These are phyloP conservation scores for Fulvia fulva DNA, from an alignment of 2,329 filamentous ascomycete genomes.

Conservation along the genomic window DNA sequence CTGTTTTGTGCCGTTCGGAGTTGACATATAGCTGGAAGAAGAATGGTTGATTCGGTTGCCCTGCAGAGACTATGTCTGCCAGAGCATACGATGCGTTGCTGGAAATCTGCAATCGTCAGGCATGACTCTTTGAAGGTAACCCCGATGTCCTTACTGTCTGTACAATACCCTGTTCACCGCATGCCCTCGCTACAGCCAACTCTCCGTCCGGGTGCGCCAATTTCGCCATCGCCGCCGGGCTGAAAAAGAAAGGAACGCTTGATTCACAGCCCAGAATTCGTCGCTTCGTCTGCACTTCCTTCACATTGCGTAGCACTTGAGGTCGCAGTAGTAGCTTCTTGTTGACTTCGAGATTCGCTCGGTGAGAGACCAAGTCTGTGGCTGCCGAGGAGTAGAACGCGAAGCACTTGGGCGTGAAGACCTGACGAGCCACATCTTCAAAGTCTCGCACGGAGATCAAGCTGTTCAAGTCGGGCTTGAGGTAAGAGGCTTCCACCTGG, in stretches of 20 bases:
- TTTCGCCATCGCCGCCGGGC: conserved; percentile 33
- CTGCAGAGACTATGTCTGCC: conserved; percentile 24
- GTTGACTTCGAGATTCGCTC: conserved; percentile 38
- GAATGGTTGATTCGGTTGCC: conserved; percentile 27
- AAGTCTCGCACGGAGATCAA: conserved; percentile 48
- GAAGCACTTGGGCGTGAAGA: conserved; percentile 34
- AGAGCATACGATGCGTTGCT: conserved; percentile 31
- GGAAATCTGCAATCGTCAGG: conserved; percentile 15
- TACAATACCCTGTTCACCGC: conserved; percentile 16
- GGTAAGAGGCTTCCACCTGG: conserved; percentile 20
- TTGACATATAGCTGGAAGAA: conserved; percentile 63
- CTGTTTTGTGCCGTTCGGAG: conserved; percentile 51
- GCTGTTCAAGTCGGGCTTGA: conserved; percentile 44
- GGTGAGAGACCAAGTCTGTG: conserved; percentile 44
- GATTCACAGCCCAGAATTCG: conserved; percentile 32
- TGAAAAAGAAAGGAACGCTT: conserved; percentile 36
- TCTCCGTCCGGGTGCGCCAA: conserved; percentile 32
- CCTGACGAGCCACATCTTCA: conserved; percentile 37
- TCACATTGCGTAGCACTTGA: conserved; percentile 42
- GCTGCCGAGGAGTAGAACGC: conserved; percentile 47
- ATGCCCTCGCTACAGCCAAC: conserved; percentile 29
- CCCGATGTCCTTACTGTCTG: conserved; percentile 13
- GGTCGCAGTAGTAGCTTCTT: conserved; percentile 46
- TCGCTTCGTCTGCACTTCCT: conserved; percentile 32
- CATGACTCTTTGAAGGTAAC: background rate